These are phyloP conservation scores for Bonia amplexicaulis DNA, from an alignment of 176 grass and related monocot genomes.

Conservation along the genomic window DNA sequence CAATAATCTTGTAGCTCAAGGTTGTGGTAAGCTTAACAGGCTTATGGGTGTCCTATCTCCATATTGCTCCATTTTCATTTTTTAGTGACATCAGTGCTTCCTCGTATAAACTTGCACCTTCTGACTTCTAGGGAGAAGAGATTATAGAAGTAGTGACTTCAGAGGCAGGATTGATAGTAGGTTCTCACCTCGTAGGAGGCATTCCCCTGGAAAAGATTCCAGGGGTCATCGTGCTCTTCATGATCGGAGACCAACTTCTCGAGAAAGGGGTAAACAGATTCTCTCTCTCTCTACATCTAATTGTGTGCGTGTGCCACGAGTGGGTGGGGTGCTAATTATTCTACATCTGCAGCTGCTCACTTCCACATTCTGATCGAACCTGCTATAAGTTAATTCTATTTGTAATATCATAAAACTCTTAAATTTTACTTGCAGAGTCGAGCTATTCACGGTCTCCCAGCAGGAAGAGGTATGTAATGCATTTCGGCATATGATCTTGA, in stretches of 20 bases:
- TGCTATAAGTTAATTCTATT: not conserved
- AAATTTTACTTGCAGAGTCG: constrained; percentile 57
- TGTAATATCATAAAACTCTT: not conserved
- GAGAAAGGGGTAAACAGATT: constrained; percentile 51
- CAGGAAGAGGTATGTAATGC: constrained; percentile 48
- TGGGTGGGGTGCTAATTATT: not conserved
- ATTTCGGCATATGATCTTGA: not conserved
- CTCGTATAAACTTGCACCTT: constrained; percentile 18
- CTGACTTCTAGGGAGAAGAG: constrained; percentile 60
- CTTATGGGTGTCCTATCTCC: constrained; percentile 41
- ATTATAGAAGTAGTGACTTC: constrained; percentile 55
- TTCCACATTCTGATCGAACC: constrained; percentile 1
- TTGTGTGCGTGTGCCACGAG: not conserved
- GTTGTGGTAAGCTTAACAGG: constrained; percentile 71
- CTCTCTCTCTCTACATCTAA: not conserved
- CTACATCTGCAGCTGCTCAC: not conserved
- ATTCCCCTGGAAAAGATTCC: constrained; percentile 63
- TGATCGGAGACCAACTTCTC: constrained; percentile 51
- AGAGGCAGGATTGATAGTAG: constrained; percentile 81
- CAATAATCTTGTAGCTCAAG: constrained; percentile 70
- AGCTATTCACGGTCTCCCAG: constrained; percentile 74
- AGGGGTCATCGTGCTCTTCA: constrained; percentile 56
- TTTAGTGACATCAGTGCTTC: not conserved
- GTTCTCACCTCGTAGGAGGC: constrained; percentile 66
- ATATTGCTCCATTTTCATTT: constrained; percentile 16